Evolutionary conservation across 2,329 filamentous ascomycete genomes (phyloP), one percentile per base, ranked within the genome.

Genomic region (Ceratocystis huliohia): DNA sequence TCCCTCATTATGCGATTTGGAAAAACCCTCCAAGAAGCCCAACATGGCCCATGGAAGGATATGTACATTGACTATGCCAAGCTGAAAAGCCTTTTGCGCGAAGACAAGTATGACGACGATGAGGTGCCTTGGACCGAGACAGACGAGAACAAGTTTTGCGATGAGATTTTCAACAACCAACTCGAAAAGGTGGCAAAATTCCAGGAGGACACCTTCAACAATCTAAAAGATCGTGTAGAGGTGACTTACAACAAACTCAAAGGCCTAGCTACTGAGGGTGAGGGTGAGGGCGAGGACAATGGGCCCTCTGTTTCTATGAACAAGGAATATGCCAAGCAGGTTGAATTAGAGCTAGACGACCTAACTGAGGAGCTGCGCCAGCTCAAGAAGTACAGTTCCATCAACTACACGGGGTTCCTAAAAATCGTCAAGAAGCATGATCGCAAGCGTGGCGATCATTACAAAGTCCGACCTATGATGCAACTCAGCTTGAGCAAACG

Each of bases 341-440:
- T 93, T 48, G 82, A 94, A 73, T 76, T 79, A 61, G 91, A 96
- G 78, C 83, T 97, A 66, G 93, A 97, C 75, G 77, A 78, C 65
- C 94, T 97, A 76, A 94, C 89, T 44, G 89, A 90, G 74, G 91
- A 96, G 76, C 87, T 95, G 73, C 93, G 88, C 74, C 89, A 96
- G 79, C 82, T 99, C 71, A 94, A 96, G 77, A 94, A 90, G 75
- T 99, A 94, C 78, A 94, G 91, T 76, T 89, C 88, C 70, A 87
- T 96, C 78, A 99, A 99, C 78, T 99, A 96, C 76, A 96, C 94
- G 5, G 94, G 91, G 61, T 96, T 97, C 77, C 83, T 96, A 74
- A 99, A 99, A 81, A 96, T 96, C 61, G 91, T 91, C 66, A 99
- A 99, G 85, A 99, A 99, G 79, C 94, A 99, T 77, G 94, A 99